phyloP scores from a whole-genome alignment of 345 rosid species.

The Arabis hirsuta region DNA sequence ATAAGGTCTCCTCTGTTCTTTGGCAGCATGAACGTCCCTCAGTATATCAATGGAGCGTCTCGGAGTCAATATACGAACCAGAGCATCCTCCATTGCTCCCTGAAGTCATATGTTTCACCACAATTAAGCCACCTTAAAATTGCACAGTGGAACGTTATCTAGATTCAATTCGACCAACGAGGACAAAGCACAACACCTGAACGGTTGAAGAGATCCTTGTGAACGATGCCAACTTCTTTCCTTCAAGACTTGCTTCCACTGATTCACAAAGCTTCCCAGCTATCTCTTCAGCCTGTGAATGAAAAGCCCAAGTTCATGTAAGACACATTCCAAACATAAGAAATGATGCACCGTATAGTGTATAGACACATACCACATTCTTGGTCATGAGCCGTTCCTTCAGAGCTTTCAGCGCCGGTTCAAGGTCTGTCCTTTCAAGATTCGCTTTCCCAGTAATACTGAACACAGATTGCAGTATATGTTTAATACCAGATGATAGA shows the following conservation, averaged over 20 bases:
- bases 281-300: constrained; percentile 89
- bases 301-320: constrained; percentile 5
- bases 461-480: constrained; percentile 35
- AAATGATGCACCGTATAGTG: constrained; percentile 4
- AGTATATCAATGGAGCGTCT: constrained; percentile 94
- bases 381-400: constrained; percentile 99
- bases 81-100: constrained; percentile 98
- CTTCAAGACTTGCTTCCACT: constrained; percentile 93
- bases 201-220: constrained; percentile 97
- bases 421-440: constrained; percentile 90
- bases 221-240: constrained; percentile 94
- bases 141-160: not conserved
- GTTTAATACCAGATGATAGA: constrained; percentile 17
- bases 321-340: not conserved
- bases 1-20: constrained; percentile 90
- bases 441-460: constrained; percentile 99
- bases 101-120: constrained; percentile 45
- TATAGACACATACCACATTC: constrained; percentile 79
- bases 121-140: constrained; percentile 21
- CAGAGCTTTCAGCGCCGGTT: constrained; percentile 91
- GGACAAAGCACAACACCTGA: constrained; percentile 60
- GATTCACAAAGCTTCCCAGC: constrained; percentile 99
- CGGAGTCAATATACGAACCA: constrained; percentile 95
- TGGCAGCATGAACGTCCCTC: constrained; percentile 92
- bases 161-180: constrained; percentile 3